Evolutionary conservation across 2,329 filamentous ascomycete species (phyloP), one percentile per base, ranked within the genome.

Genomic region (Phialemonium atrogriseum): DNA sequence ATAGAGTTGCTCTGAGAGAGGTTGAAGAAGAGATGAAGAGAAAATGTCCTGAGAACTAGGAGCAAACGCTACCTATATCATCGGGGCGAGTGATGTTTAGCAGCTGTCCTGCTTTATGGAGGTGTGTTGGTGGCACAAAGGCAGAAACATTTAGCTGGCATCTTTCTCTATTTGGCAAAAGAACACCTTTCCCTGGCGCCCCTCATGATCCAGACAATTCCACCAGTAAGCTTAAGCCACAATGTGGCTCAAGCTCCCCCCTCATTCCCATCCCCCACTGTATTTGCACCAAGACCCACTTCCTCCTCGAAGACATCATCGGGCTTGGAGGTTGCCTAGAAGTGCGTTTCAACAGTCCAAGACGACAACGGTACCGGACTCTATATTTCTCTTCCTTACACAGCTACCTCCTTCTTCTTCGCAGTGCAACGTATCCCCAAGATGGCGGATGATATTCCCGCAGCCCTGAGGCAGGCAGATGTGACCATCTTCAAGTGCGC

Each of bases 381-480:
- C n/a, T n/a, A n/a, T n/a, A n/a, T n/a, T n/a, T n/a, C n/a, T n/a
- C n/a, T n/a, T n/a, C n/a, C n/a, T n/a, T n/a, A n/a, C n/a, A n/a
- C n/a, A n/a, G n/a, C n/a, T n/a, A n/a, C n/a, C n/a, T n/a, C n/a
- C n/a, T n/a, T n/a, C n/a, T n/a, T n/a, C n/a, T n/a, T n/a, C n/a
- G n/a, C n/a, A n/a, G n/a, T n/a, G n/a, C n/a, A n/a, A n/a, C n/a
- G n/a, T n/a, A n/a, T n/a, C n/a, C n/a, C 33, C 28, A 60, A 36
- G 41, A 94, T 94, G 88, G 76, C 84, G 30, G 70, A 73, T 47
- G 64, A 66, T 34, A 64, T 89, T 35, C 86, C 86, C 11, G 66
- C 72, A 20, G 74, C 74, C 50, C 70, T 98, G 48, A 87, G 83
- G 62, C 66, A 79, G 35, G 79, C 84, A 37, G 87, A 94, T 54